Base-by-base conservation (phyloP, 805 yeast species). In the Candida ulmi region DNA sequence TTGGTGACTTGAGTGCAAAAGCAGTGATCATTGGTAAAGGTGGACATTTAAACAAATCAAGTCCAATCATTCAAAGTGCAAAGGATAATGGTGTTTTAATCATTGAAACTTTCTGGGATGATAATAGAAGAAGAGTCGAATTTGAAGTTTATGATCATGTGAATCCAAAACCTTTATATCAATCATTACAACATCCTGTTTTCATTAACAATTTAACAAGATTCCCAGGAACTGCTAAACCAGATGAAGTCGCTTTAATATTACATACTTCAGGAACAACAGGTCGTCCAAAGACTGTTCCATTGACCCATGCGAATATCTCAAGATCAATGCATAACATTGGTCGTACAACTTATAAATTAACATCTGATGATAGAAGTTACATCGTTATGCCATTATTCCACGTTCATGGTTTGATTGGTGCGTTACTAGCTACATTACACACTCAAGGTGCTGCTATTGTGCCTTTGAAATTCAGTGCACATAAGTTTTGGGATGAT, bases 221-320 rank as follows among this genome's bases (percentile, higher is more conserved):
- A 16, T 60, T 71, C 42, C 71, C 74, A 17, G 74, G 76, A 3
- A 58, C 47, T 37, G 68, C 78, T 3, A 45, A 56, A 13, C 71
- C 77, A 2, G 60, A 68, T 34, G 82, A 79, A 42, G 68, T 76
- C 28, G 87, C 87, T 3, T 60, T 82, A 57, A 76, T 82, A 19
- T 61, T 82, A 35, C 88, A 82, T 59, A 82, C 90, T 8, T 74
- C 83, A 35, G 90, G 90, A 24, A 82, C 88, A 8, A 82, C 88
- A 2, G 87, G 88, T 3, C 70, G 80, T 38, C 88, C 88, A 37
- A 82, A 82, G 57, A 82, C 84, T 8, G 88, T 82, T 2, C 88
- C 88, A 7, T 59, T 82, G 53, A 69, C 84, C 28, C 88, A 82
- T 55, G 57, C 65, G 24, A 82, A 82, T 60, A 70, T 82, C 55